Conservation (phyloP, 805 yeast genomes). For the Pichia manshurica region DNA sequence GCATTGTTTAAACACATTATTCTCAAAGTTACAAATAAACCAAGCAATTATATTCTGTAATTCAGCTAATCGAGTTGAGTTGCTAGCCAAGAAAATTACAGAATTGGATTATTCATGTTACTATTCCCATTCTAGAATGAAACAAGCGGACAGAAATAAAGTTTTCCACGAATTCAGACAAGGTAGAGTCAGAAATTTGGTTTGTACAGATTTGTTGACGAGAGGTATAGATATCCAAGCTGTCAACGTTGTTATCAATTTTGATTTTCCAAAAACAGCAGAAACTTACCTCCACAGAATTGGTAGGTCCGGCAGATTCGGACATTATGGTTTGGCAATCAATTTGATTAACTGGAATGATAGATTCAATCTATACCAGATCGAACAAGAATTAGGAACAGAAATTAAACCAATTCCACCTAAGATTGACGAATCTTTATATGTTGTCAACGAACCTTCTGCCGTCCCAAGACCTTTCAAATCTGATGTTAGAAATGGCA, state of each 20-base stretch:
- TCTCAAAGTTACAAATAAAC: slow-evolving; percentile 89
- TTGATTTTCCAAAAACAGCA: slow-evolving; percentile 97
- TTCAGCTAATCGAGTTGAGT: slow-evolving; percentile 93
- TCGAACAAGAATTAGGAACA: slow-evolving; percentile 95
- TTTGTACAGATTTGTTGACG: slow-evolving; percentile 91
- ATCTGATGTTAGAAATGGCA: slow-evolving; percentile 36
- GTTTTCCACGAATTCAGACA: slow-evolving; percentile 98
- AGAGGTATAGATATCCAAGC: slow-evolving; percentile 99
- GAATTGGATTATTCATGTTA: slow-evolving; percentile 95
- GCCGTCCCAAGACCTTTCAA: slow-evolving; percentile 88
- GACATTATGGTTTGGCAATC: slow-evolving; percentile 96
- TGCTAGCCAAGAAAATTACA: slow-evolving; percentile 91
- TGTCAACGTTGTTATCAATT: slow-evolving; percentile 94
- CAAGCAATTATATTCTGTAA: slow-evolving; percentile 97
- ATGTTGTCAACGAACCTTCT: slow-evolving; percentile 74
- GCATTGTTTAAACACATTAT: slow-evolving; percentile 91
- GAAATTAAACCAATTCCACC: slow-evolving; percentile 96
- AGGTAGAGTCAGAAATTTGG: slow-evolving; percentile 94
- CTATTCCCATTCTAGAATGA: slow-evolving; percentile 96
- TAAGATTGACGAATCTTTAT: slow-evolving; percentile 80
- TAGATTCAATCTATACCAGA: slow-evolving; percentile 85
- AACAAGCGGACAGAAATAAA: slow-evolving; percentile 93
- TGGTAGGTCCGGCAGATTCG: slow-evolving; percentile 98
- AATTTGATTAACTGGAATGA: slow-evolving; percentile 96
- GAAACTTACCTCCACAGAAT: slow-evolving; percentile 97